phyloP scores from a whole-genome alignment of 176 grass and related monocot genomes.

The Oryza punctata region DNA sequence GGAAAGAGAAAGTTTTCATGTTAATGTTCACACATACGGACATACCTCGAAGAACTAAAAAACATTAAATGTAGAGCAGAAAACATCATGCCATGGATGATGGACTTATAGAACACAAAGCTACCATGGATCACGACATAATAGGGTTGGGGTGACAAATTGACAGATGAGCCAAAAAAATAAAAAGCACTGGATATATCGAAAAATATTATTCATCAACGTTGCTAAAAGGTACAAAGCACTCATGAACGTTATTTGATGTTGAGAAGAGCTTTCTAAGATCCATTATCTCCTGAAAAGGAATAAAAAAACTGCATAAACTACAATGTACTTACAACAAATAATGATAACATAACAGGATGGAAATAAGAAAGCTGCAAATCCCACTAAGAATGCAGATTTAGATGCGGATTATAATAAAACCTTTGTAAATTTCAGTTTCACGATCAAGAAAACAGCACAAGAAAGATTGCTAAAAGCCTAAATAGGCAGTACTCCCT shows the following conservation, averaged over 20 bases:
- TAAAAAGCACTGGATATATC: neutral
- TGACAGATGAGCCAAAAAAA: neutral
- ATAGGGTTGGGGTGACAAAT: neutral
- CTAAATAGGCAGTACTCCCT: neutral
- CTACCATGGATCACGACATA: neutral
- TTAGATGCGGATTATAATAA: constrained; percentile 16
- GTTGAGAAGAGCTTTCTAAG: neutral
- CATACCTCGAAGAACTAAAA: neutral
- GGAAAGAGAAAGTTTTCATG: constrained; percentile 30
- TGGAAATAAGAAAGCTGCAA: neutral
- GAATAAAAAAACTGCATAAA: neutral
- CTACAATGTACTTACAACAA: constrained; percentile 2
- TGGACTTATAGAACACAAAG: constrained; percentile 7
- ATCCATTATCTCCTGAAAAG: neutral
- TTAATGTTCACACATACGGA: constrained; percentile 2
- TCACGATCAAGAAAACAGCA: neutral
- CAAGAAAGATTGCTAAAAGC: neutral
- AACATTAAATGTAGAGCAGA: neutral
- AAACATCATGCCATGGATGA: neutral
- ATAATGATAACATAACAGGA: neutral
- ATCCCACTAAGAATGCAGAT: constrained; percentile 7
- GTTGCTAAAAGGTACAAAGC: constrained; percentile 2
- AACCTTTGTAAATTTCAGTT: no score
- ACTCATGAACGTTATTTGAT: constrained; percentile 1
- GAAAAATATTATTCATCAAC: neutral